A percentile compares a stretch with the other conserved stretches of the same genome.
phyloP scores from a whole-genome alignment of 129 eudicot species.

The Tanacetum coccineum region DNA sequence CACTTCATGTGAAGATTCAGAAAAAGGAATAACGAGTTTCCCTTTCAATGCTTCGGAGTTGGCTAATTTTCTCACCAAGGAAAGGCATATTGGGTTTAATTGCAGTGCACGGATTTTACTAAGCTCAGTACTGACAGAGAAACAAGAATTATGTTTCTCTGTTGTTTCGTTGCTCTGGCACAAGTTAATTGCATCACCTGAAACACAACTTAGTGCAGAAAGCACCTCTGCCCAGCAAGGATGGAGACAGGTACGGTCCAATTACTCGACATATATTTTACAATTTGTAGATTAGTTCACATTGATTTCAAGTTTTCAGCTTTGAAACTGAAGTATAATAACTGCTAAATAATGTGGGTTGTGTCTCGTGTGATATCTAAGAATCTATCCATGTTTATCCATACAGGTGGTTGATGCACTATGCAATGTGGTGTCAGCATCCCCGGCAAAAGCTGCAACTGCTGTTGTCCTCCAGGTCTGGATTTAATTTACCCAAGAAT shows the following conservation, averaged over 20 bases:
- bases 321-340: too few species aligned
- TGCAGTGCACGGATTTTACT: constrained; percentile 66
- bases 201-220: constrained; percentile 83
- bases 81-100: constrained; percentile 82
- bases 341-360: too few species aligned
- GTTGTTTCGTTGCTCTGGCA: constrained; percentile 98
- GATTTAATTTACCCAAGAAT: constrained; percentile 25
- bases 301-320: too few species aligned
- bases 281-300: too few species aligned
- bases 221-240: constrained; percentile 99
- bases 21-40: constrained; percentile 56
- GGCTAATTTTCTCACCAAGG: constrained; percentile 92
- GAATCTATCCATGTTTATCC: background rate
- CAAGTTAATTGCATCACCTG: constrained; percentile 90
- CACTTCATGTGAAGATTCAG: constrained; percentile 35
- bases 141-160: constrained; percentile 87
- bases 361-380: background rate
- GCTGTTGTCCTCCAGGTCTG: constrained; percentile 95
- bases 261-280: constrained; percentile 4
- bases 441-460: constrained; percentile 93
- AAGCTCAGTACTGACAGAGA: constrained; percentile 73
- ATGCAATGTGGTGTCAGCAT: constrained; percentile 96
- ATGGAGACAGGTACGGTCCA: constrained; percentile 85
- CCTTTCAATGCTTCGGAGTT: constrained; percentile 88
- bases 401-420: constrained; percentile 94